Evolutionary conservation across 768 basidiomycete species (phyloP).

Genomic region (Cyathus striatus): DNA sequence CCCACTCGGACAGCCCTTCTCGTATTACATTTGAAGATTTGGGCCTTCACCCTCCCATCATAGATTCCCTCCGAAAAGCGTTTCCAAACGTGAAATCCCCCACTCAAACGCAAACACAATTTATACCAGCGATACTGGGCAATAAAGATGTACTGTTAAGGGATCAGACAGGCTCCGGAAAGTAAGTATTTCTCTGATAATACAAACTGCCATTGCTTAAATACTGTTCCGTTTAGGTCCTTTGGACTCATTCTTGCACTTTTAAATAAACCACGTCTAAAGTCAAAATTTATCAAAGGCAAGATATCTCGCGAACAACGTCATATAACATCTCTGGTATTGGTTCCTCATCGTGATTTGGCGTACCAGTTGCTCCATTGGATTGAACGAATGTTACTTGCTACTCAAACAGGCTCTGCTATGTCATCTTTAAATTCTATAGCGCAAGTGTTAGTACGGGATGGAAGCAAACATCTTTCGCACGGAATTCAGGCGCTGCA

Average conservation of each 20-base stretch:
- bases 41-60: conserved; percentile 46
- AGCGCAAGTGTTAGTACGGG: conserved; percentile 61
- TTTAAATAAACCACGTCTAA: conserved; percentile 47
- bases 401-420: conserved; percentile 12
- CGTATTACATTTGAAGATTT: conserved; percentile 42
- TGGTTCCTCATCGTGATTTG: conserved; percentile 73
- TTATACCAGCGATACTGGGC: conserved; percentile 56
- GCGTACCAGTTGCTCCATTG: conserved; percentile 64
- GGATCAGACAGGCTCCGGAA: conserved; percentile 75
- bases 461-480: conserved; percentile 33
- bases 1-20: too few relatives aligned
- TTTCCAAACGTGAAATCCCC: conserved; percentile 59
- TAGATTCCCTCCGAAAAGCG: conserved; percentile 44
- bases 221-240: conserved; percentile 40
- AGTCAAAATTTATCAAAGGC: conserved; percentile 13
- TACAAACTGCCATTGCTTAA: not conserved
- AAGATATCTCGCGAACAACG: conserved; percentile 14
- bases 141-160: conserved; percentile 61
- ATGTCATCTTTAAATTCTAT: conserved; percentile 34
- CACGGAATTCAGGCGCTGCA: conserved; percentile 32
- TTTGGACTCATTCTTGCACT: conserved; percentile 67
- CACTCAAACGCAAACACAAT: conserved; percentile 51
- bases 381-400: conserved; percentile 47
- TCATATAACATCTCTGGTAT: conserved; percentile 48
- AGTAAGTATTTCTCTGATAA: conserved; percentile 39